Percentiles rank a stretch among this genome's conserved stretches.
Conservation (phyloP, 306 rosid genomes). For the Senna tora region DNA sequence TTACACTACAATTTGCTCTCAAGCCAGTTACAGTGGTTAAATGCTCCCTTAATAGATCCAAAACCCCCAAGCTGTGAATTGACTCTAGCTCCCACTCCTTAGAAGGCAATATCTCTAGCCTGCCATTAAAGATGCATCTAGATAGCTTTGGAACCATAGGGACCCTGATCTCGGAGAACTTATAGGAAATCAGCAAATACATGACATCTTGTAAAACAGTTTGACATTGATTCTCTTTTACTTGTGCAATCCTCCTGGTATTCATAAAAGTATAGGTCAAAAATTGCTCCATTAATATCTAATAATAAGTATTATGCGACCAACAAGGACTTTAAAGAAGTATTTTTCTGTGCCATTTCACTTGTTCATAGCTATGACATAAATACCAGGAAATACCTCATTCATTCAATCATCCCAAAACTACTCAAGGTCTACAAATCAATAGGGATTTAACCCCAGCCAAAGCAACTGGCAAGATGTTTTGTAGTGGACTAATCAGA, state of each 20-base stretch:
- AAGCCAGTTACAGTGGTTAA: conserved; percentile 64
- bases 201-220: conserved; percentile 64
- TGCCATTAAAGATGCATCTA: conserved; percentile 68
- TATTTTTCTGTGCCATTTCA: neutral
- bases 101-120: conserved; percentile 76
- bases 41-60: conserved; percentile 75
- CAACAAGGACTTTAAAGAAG: neutral
- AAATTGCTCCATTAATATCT: neutral
- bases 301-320: conserved; percentile 13
- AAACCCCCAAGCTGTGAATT: conserved; percentile 58
- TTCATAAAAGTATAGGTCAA: conserved; percentile 44
- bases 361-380: neutral
- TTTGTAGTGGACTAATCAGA: too few species aligned
- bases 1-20: conserved; percentile 67
- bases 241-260: conserved; percentile 77
- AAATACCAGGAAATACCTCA: neutral
- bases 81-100: conserved; percentile 88
- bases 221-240: conserved; percentile 69
- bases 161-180: conserved; percentile 77
- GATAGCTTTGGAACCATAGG: conserved; percentile 80
- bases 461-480: neutral
- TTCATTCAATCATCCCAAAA: conserved; percentile 1
- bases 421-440: conserved; percentile 7
- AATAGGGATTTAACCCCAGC: too few species aligned
- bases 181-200: conserved; percentile 62